Evolutionary conservation across 2,329 filamentous ascomycete species (phyloP).

Genomic region (Penicillium capsulatum): DNA sequence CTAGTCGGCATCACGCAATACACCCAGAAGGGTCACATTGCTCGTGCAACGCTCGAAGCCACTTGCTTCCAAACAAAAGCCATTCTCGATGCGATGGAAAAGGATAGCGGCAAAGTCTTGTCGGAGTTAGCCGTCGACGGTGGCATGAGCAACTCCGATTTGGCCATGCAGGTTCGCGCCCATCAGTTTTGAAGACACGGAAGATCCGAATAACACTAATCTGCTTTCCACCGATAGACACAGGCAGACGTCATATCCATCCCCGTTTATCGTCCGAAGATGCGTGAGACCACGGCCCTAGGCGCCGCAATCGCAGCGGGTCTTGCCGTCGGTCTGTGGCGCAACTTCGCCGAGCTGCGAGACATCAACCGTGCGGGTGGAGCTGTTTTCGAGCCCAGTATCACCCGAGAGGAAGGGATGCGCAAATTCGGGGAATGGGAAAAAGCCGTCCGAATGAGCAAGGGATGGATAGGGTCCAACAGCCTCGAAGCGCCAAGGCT

Average conservation of each 20-base stretch:
- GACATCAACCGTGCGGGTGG: slow-evolving; percentile 68
- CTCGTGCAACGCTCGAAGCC: slow-evolving; percentile 82
- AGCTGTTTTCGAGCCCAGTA: slow-evolving; percentile 65
- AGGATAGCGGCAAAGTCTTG: slow-evolving; percentile 73
- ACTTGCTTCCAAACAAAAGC: slow-evolving; percentile 91
- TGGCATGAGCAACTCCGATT: slow-evolving; percentile 80
- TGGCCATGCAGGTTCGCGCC: slow-evolving; percentile 69
- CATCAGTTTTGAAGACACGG: not conserved
- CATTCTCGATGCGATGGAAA: slow-evolving; percentile 86
- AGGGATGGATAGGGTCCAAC: slow-evolving; percentile 54
- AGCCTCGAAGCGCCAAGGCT: not conserved
- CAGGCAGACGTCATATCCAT: slow-evolving; percentile 84
- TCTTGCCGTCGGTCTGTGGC: slow-evolving; percentile 74
- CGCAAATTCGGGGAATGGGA: slow-evolving; percentile 65
- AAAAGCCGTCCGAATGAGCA: slow-evolving; percentile 70
- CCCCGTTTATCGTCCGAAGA: slow-evolving; percentile 74
- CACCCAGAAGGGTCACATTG: slow-evolving; percentile 80
- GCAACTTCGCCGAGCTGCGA: slow-evolving; percentile 66
- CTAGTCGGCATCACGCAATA: slow-evolving; percentile 76
- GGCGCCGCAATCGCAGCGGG: slow-evolving; percentile 89
- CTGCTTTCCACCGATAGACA: slow-evolving; percentile 40
- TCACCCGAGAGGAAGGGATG: slow-evolving; percentile 50
- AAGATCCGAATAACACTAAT: slow-evolving; percentile 14
- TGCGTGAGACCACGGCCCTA: slow-evolving; percentile 86
- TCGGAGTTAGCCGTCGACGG: slow-evolving; percentile 77